Evolutionary conservation across 495 filamentous ascomycete species (phyloP), one percentile per base, ranked within the genome.

Genomic region (Halenospora varia): DNA sequence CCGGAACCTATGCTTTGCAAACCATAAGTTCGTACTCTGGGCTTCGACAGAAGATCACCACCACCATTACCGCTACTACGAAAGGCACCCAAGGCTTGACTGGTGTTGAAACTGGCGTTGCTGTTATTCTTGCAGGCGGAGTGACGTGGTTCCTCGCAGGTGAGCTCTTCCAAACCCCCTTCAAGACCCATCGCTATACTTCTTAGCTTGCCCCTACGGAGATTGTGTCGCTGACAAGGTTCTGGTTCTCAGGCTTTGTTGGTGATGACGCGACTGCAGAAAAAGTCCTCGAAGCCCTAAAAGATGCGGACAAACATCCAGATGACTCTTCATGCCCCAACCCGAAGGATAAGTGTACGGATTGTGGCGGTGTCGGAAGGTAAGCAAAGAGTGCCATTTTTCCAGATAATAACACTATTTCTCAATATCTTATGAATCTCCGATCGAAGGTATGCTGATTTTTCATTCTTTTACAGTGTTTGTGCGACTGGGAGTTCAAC

Each of bases 261-360:
- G 17, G 48, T 51, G 55, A 53, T 53, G 46, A 44, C 18, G 47
- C 17, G 10, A 24, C 25, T 41, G 46, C n/a, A 18, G 55, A 50
- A 13, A 25, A 51, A 1, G 55, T 25, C 45, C 20, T 26, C 10
- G 22, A 29, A 48, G 49, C 35, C 35, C 35, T 40, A 40, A 40
- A 40, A 40, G 35, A 40, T 40, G 35, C 35, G 35, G 35, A 40
- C 35, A 40, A 40, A 40, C 35, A 40, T 40, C 35, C 35, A 40
- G 35, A 40, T 40, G 35, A 40, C 35, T 40, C 35, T 15, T 40
- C 35, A 40, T 40, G 35, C 35, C 35, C 35, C 35, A 40, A 40
- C 15, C 35, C 35, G 35, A 40, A 40, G 35, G 35, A 40, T 40
- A 40, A 40, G 35, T 15, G 35, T 40, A 40, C 35, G 8, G 35